Percentiles rank a stretch among this genome's conserved stretches.
Evolutionary conservation across 2,329 filamentous ascomycete genomes (phyloP).

Genomic region (Volutella citrinella): DNA sequence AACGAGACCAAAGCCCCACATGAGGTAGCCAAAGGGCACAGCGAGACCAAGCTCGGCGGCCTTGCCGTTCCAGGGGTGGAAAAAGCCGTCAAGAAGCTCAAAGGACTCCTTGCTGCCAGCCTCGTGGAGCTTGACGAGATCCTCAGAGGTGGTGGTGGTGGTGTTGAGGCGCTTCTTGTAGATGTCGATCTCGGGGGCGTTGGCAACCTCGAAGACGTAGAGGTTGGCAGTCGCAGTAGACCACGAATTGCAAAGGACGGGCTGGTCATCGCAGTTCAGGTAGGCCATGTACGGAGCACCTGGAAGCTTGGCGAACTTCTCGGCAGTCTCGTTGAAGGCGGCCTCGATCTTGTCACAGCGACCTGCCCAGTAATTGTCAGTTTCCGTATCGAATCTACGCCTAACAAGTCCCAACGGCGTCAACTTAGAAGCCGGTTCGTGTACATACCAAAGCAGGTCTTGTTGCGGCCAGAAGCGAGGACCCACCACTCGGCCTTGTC

Average conservation of each 20-base stretch:
- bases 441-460: constrained; percentile 70
- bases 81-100: constrained; percentile 56
- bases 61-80: constrained; percentile 73
- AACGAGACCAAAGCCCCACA: constrained; percentile 65
- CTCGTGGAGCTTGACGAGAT: constrained; percentile 58
- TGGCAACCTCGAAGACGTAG: constrained; percentile 66
- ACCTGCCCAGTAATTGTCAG: no score
- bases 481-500: constrained; percentile 75
- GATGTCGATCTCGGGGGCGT: constrained; percentile 62
- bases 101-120: constrained; percentile 48
- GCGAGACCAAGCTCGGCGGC: constrained; percentile 60
- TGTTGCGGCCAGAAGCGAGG: constrained; percentile 71
- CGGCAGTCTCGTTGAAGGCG: constrained; percentile 65
- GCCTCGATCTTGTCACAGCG: constrained; percentile 62
- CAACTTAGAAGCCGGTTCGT: no score
- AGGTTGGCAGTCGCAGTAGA: constrained; percentile 61
- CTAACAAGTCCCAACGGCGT: no score
- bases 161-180: constrained; percentile 66
- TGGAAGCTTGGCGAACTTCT: constrained; percentile 59
- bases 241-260: constrained; percentile 74
- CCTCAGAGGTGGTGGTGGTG: constrained; percentile 63
- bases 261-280: constrained; percentile 72
- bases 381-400: no score
- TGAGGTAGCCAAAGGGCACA: constrained; percentile 62
- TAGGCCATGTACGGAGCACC: constrained; percentile 64